These are phyloP conservation scores for Papilionanthe hybrid DNA, from an alignment of 116 monocot species.

Conservation along the genomic window DNA sequence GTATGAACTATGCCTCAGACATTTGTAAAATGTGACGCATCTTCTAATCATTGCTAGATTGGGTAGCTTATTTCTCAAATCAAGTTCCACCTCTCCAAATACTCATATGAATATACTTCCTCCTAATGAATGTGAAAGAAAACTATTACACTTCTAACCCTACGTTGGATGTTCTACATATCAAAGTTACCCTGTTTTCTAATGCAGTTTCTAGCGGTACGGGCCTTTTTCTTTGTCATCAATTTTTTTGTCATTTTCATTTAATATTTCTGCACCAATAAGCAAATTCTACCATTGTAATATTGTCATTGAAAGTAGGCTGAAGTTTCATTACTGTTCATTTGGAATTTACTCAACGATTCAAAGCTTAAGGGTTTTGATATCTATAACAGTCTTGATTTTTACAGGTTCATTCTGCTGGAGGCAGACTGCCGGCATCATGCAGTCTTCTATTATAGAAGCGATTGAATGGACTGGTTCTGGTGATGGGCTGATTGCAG, in stretches of 20 bases:
- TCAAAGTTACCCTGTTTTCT: background rate
- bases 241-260: background rate
- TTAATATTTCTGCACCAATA: background rate
- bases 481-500: conserved; percentile 72
- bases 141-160: background rate
- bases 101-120: too few species aligned
- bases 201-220: background rate
- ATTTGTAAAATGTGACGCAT: too few species aligned
- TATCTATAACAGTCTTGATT: background rate
- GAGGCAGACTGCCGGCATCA: conserved; percentile 48
- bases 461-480: conserved; percentile 85
- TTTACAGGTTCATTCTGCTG: conserved; percentile 69
- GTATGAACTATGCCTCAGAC: too few species aligned
- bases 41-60: too few species aligned
- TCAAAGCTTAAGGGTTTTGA: background rate
- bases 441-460: conserved; percentile 51
- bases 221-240: background rate
- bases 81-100: too few species aligned
- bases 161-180: background rate
- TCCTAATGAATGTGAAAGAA: background rate
- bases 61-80: too few species aligned
- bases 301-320: background rate
- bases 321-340: background rate
- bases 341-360: conserved; percentile 1
- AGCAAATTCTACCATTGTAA: background rate